Base-by-base conservation (phyloP, 805 yeast genomes). In the Saccharomycopsis schoenii region DNA sequence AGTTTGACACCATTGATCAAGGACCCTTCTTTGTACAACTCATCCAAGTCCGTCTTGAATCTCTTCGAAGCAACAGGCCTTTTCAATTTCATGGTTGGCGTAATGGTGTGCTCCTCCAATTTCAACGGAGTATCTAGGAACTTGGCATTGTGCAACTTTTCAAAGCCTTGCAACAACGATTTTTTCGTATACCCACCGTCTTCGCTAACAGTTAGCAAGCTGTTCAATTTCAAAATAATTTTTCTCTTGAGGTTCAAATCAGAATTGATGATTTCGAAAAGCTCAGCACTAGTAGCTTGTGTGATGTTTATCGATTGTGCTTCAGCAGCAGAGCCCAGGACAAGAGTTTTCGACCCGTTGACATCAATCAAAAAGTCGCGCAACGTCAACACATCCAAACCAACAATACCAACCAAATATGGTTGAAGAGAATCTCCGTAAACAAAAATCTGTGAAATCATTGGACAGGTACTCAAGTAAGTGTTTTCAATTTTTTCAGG, bases 401-500 rank as follows among this genome's bases (percentile, higher is more conserved):
- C 88, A 52, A 78, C 66, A 59, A 84, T 71, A 4, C 78, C 85
- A 12, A 84, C 85, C 66, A 84, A 70, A 66, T 64, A 81, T 12
- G 76, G 74, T 66, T 79, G 71, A 15, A 75, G 66, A 1, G 86
- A 79, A 66, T 82, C 83, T 21, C 89, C 89, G 67, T 83, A 81
- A 10, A 79, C 79, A 64, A 74, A 83, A 37, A 79, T 67, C 69
- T 83, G 87, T 6, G 77, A 66, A 34, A 78, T 64, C 47, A 72
- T 63, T 3, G 81, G 73, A 64, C 75, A 73, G 11, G 70, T 69
- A 1, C 83, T 71, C 43, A 81, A 70, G 68, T 84, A 83, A 19
- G 72, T 72, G 67, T 81, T 82, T 67, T 84, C 89, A 64, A 84
- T 79, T 69, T 77, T 80, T 68, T 84, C 89, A n/a, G 88, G 88